Base-by-base conservation (phyloP, 352 stramenopile species). In the Achlya hypogyna region DNA sequence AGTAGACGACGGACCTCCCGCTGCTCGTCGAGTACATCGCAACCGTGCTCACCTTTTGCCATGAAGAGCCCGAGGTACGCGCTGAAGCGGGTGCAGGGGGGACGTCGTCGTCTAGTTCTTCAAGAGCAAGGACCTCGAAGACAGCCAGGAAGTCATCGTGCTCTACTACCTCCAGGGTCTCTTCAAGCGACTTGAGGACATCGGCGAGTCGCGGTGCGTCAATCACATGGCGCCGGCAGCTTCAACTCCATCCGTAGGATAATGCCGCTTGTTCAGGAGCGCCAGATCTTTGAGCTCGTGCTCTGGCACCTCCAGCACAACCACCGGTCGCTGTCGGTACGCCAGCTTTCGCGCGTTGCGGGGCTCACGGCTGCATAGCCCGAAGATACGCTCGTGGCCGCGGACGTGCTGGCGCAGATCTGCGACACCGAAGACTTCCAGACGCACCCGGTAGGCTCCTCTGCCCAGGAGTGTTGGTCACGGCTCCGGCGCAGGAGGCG, bases 21-120 rank as follows among this genome's bases (percentile, higher is more conserved):
- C 65, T 96, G 6, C 74, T 97, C 45, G 81, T 96, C 62, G 75
- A 91, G 64, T 95, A 96, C 75, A 86, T 95, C 70, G 82, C 86
- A 64, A 79, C 87, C 60, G 85, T 96, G 25, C 78, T 95, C 62
- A 78, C 76, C 56, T 91, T 86, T 74, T 89, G 81, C 63, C 67
- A 88, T 38, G 82, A 93, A 70, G 73, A 83, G 27, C 81, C 82
- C 53, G 69, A 75, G 23, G 84, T 91, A 76, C 35, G 28, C 62
- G n/a, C 5, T 65, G 1, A 53, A 62, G 62, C 32, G 18, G 51
- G 4, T 63, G 12, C 54, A 45, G n/a, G n/a, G n/a, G n/a, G n/a
- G n/a, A n/a, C n/a, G n/a, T n/a, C n/a, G n/a, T n/a, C n/a, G n/a
- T 54, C 23, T 53, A 91, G 84, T 91, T 88, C 65, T 54, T 91